Percentiles rank a stretch among this genome's conserved stretches.
Evolutionary conservation across 441 rosid genomes (phyloP).

Genomic region (Aleurites moluccanus): DNA sequence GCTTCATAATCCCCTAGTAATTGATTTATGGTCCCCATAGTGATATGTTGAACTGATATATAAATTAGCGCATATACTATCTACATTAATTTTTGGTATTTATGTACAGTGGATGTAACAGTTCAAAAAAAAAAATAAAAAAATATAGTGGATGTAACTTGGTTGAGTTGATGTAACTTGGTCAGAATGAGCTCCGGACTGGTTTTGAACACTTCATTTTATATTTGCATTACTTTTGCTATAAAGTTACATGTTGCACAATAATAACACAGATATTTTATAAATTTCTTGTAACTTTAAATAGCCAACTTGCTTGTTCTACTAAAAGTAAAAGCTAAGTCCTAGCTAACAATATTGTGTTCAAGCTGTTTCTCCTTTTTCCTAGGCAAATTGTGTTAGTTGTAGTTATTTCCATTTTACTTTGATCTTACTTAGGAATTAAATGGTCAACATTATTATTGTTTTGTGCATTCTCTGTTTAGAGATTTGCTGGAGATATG

Average conservation of each 20-base stretch:
- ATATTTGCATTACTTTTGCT: not conserved
- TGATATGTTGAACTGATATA: constrained; percentile 4
- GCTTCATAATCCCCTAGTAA: not conserved
- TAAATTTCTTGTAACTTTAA: not conserved
- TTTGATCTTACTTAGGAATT: not conserved
- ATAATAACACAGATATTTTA: not conserved
- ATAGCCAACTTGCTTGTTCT: not conserved
- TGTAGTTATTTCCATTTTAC: not conserved
- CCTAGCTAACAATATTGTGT: not conserved
- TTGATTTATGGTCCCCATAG: not conserved
- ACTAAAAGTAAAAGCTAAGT: not conserved
- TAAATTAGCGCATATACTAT: not conserved
- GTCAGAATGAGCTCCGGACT: not conserved
- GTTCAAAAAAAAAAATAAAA: too few species aligned
- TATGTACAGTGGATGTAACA: too few species aligned
- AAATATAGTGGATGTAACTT: not conserved
- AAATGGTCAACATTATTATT: not conserved
- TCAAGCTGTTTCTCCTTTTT: not conserved
- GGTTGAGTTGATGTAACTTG: not conserved
- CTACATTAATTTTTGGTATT: not conserved
- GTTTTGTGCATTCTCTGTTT: not conserved
- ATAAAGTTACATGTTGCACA: not conserved
- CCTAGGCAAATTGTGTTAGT: not conserved
- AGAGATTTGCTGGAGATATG: not conserved
- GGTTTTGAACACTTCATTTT: not conserved